Evolutionary conservation across 1,284 basidiomycete species (phyloP).

Genomic region (Cutaneotrichosporon mucoides): DNA sequence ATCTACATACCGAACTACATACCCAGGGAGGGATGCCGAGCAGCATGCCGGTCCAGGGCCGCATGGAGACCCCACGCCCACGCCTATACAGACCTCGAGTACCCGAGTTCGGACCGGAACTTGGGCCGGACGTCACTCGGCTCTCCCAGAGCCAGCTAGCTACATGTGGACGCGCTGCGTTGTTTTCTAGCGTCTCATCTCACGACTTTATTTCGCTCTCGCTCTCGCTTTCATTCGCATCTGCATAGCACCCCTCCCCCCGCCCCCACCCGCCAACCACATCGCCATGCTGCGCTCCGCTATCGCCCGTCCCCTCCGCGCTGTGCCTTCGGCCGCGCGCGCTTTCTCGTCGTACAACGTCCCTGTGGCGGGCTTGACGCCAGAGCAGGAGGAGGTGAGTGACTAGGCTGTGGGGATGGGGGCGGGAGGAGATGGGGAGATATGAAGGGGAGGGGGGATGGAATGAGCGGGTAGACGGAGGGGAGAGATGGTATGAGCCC

Average conservation of each 20-base stretch:
- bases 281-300: background rate
- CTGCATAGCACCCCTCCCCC: background rate
- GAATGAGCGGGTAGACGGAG: no score
- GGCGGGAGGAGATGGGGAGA: constrained; percentile 4
- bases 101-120: no score
- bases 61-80: no score
- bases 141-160: no score
- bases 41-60: no score
- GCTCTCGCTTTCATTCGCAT: background rate
- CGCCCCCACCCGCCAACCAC: background rate
- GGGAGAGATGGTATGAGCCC: no score
- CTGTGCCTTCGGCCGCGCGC: constrained; percentile 5
- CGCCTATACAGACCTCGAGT: no score
- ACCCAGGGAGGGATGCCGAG: no score
- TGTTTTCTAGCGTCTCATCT: background rate
- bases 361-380: constrained; percentile 72
- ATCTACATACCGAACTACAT: no score
- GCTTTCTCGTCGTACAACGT: constrained; percentile 59
- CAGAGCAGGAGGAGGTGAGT: constrained; percentile 65
- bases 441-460: background rate
- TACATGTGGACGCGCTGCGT: background rate
- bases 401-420: constrained; percentile 51
- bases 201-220: background rate
- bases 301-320: background rate
- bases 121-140: no score